Conservation (phyloP, 2,329 filamentous ascomycete species). For the Fusarium newnesense region DNA sequence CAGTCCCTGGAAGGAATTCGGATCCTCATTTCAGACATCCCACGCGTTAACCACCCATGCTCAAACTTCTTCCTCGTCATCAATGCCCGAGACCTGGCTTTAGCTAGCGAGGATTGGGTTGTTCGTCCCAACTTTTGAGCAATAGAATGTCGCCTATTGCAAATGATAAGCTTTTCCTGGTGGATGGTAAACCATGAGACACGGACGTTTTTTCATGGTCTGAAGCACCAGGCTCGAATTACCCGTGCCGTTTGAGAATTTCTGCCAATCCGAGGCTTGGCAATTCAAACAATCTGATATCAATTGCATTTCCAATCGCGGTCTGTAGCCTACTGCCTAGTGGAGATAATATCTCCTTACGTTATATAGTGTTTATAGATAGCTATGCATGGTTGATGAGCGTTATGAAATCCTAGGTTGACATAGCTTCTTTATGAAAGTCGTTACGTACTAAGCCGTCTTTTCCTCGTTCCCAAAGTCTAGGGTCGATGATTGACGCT, state of each 20-base stretch:
- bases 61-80: constrained; percentile 12
- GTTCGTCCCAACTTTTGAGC: constrained; percentile 13
- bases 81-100: constrained; percentile 26
- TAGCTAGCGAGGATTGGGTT: not conserved
- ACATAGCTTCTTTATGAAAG: not conserved
- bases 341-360: not conserved
- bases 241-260: not conserved
- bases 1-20: not conserved
- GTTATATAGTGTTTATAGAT: not conserved
- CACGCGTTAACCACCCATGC: constrained; percentile 22
- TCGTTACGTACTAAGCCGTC: not conserved
- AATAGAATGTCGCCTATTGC: constrained; percentile 30
- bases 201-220: constrained; percentile 5
- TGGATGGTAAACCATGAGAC: not conserved
- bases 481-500: not conserved
- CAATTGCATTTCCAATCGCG: not conserved
- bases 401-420: not conserved
- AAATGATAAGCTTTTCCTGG: constrained; percentile 18
- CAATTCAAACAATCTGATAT: constrained; percentile 4
- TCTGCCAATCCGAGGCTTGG: constrained; percentile 1
- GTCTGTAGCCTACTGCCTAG: not conserved
- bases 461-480: not conserved
- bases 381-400: not conserved
- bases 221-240: not conserved
- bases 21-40: constrained; percentile 14